Conservation (phyloP, 495 filamentous ascomycete genomes). For the Astrocystis sublimbata region DNA sequence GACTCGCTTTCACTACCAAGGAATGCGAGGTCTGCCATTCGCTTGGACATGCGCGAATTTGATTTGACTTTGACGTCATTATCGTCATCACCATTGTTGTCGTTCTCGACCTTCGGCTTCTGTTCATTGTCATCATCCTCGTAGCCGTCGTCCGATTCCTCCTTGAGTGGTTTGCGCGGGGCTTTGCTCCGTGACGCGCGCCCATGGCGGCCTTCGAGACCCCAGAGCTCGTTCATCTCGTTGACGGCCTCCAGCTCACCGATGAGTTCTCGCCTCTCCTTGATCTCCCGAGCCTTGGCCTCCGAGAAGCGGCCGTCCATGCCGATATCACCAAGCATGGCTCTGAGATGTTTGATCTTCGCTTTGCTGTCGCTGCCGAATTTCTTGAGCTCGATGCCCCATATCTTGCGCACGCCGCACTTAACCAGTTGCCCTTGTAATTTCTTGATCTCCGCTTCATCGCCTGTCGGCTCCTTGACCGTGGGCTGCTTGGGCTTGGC, state of each 20-base stretch:
- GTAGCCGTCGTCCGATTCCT: slow-evolving; percentile 38
- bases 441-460: slow-evolving; percentile 84
- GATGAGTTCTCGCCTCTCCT: slow-evolving; percentile 76
- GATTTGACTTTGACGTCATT: slow-evolving; percentile 25
- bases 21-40: slow-evolving; percentile 46
- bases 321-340: slow-evolving; percentile 74
- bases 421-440: slow-evolving; percentile 85
- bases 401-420: slow-evolving; percentile 93
- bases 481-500: slow-evolving; percentile 31
- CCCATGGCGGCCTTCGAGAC: slow-evolving; percentile 41
- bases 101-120: slow-evolving; percentile 26
- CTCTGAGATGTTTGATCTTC: slow-evolving; percentile 80
- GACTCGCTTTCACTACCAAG: slow-evolving; percentile 50
- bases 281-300: slow-evolving; percentile 81
- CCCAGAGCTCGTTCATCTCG: slow-evolving; percentile 77
- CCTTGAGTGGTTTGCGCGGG: slow-evolving; percentile 29
- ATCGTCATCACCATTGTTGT: slow-evolving; percentile 29
- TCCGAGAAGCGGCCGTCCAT: slow-evolving; percentile 86
- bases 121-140: slow-evolving; percentile 30
- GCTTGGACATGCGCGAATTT: slow-evolving; percentile 31
- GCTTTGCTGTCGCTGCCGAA: slow-evolving; percentile 65
- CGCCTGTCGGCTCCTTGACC: slow-evolving; percentile 56
- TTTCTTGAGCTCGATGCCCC: slow-evolving; percentile 79
- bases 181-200: slow-evolving; percentile 38
- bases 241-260: slow-evolving; percentile 81